Evolutionary conservation across 345 rosid genomes (phyloP), one percentile per base, ranked within the genome.

Genomic region (Hirschfeldia incana): DNA sequence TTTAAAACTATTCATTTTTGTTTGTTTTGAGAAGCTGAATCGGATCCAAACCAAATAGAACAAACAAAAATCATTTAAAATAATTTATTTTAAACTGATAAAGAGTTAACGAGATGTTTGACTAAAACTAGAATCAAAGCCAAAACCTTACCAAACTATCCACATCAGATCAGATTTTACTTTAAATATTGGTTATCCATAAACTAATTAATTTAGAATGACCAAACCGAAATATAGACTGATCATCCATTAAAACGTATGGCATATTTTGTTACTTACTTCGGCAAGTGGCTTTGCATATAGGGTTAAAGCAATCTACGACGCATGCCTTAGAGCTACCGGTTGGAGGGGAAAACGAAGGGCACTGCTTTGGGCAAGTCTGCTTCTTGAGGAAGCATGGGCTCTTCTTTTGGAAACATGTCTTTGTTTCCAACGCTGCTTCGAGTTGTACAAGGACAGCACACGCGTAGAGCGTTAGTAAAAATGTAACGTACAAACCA

Each of bases 291-390:
- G 84, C 67, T 77, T 75, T 64, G 86, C 85, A 85, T 13, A 76
- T 61, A 33, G 84, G 86, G 21, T 77, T 79, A 74, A 67, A 72
- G 68, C 86, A 84, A 44, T 85, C 73, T 6, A 79, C 32, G 30
- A 76, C 60, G 61, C 87, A 85, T 2, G 82, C 79, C 75, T 84
- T 85, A 61, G 85, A 53, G 26, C 83, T 78, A 26, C 81, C 83
- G 2, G 59, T 11, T 1, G 72, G 30, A 4, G 89, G 83, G 5
- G 63, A 76, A 46, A 72, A 13, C 30, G 69, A 64, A 7, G 87
- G 87, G 64, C 89, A 86, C 33, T 84, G 83, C 27, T 49, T 28
- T 6, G 87, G 86, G 69, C 83, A 86, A 12, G 33, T 75, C 27
- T 80, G 79, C 37, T 36, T 59, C 76, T 59, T 81, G 28, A 76